Evolutionary conservation across 371 early-diverging fungal species (phyloP).

Genomic region (Nosema muscidifuracis): DNA sequence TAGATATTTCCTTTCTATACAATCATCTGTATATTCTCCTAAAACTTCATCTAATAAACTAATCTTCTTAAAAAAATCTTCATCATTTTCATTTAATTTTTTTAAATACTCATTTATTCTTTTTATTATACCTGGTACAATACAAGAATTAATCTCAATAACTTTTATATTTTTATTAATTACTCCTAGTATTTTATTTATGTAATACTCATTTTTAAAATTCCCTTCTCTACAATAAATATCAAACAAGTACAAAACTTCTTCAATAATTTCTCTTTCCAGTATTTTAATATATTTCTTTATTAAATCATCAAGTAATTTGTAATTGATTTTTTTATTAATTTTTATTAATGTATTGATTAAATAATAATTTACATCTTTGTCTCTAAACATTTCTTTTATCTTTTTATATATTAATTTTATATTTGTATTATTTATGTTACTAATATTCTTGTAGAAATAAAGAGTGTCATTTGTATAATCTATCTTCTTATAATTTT

Average conservation of each 20-base stretch:
- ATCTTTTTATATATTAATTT: background rate
- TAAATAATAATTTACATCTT: conserved; percentile 7
- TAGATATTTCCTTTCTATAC: too few species aligned
- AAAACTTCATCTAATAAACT: conserved; percentile 49
- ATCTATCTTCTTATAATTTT: background rate
- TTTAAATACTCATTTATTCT: conserved; percentile 31
- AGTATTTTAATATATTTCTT: conserved; percentile 11
- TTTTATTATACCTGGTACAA: conserved; percentile 25
- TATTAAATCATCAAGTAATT: background rate
- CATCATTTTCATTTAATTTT: conserved; percentile 16
- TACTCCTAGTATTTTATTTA: conserved; percentile 35
- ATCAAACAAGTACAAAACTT: conserved; percentile 57
- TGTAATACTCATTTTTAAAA: conserved; percentile 36
- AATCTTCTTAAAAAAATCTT: conserved; percentile 30
- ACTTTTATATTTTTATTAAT: conserved; percentile 19
- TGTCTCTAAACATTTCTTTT: background rate
- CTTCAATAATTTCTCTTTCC: conserved; percentile 27
- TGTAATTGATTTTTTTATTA: background rate
- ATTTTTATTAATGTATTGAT: conserved; percentile 35
- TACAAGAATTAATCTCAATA: background rate
- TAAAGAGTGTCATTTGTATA: background rate
- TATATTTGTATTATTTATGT: background rate
- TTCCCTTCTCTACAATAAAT: conserved; percentile 49
- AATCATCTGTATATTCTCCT: conserved; percentile 10
- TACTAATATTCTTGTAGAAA: background rate